phyloP scores from a whole-genome alignment of 257 asterid genomes.

The Capsicum baccatum region DNA sequence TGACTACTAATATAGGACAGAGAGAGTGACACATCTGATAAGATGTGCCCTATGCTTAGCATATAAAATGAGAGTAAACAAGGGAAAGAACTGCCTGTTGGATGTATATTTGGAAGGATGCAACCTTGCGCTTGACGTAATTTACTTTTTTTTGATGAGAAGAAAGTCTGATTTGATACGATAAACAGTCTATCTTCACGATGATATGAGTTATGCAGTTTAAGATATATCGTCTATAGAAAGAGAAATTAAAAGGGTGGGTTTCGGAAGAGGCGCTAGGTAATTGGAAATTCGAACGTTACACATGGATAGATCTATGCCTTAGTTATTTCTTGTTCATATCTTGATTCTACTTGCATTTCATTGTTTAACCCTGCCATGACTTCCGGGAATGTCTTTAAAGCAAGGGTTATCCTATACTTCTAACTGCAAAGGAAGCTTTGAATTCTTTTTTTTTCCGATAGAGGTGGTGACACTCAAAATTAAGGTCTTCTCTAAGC shows the following conservation, averaged over 20 bases:
- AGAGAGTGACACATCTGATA: no score
- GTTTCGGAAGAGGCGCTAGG: background rate
- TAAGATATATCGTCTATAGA: background rate
- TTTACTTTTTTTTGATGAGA: background rate
- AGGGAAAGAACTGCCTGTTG: background rate
- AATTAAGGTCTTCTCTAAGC: background rate
- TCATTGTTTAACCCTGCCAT: background rate
- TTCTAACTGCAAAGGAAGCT: background rate
- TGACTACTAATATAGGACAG: no score
- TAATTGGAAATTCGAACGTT: background rate
- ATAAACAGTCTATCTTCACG: background rate
- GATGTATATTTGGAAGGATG: background rate
- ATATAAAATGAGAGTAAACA: background rate
- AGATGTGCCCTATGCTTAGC: no score
- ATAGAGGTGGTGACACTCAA: background rate
- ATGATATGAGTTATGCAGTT: background rate
- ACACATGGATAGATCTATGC: background rate
- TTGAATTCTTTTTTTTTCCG: background rate
- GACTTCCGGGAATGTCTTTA: background rate
- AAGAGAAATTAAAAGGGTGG: background rate
- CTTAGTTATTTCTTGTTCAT: background rate
- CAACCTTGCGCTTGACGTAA: background rate
- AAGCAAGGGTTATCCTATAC: background rate
- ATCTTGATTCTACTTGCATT: constrained; percentile 10
- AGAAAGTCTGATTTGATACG: background rate